Evolutionary conservation across 805 yeast genomes (phyloP), one percentile per base, ranked within the genome.

Genomic region (Candida lessepsii): DNA sequence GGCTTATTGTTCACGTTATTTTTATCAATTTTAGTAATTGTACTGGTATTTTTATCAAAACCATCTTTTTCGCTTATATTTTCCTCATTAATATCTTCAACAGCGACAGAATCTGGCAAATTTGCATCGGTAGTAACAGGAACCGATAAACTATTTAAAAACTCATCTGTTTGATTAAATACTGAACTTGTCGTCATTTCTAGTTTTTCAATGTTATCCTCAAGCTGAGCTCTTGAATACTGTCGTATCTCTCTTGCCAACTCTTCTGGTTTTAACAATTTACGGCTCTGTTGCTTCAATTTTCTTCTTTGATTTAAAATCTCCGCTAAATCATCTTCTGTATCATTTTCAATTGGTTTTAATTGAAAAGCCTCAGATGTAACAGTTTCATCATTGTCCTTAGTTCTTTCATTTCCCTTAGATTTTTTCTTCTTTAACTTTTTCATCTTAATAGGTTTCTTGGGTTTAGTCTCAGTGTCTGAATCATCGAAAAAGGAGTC

Each of bases 131-230:
- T n/a, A n/a, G 1, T 19, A 13, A 9, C 14, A 16, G 24, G 35
- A 24, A 23, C 23, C 9, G 35, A 37, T 15, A 63, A 46, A 3
- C 53, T 48, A 17, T 50, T 57, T 33, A 70, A 50, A 43, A 72
- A 70, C 23, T 70, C 76, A 20, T 57, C 56, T 1, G 74, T 73
- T 17, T 65, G 74, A 48, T 75, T 74, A 17, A 72, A 55, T 1
- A 67, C 59, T 2, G 31, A 52, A 3, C 29, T 26, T 5, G 37
- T 45, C 5, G 26, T 40, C 45, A 44, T 47, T 1, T 41, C 16
- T 3, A 28, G 25, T 13, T 38, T 45, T 16, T 53, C 56, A 28
- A 42, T 15, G 7, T 42, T 43, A 18, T 49, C 46, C 30, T 49
- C 50, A 53, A 6, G 49, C 40, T 49, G 55, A 39, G 37, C 43